Percentiles rank a stretch among this genome's conserved stretches.
Conservation (phyloP, 2,329 filamentous ascomycete species). For the Scopulariopsis brevicaulis region DNA sequence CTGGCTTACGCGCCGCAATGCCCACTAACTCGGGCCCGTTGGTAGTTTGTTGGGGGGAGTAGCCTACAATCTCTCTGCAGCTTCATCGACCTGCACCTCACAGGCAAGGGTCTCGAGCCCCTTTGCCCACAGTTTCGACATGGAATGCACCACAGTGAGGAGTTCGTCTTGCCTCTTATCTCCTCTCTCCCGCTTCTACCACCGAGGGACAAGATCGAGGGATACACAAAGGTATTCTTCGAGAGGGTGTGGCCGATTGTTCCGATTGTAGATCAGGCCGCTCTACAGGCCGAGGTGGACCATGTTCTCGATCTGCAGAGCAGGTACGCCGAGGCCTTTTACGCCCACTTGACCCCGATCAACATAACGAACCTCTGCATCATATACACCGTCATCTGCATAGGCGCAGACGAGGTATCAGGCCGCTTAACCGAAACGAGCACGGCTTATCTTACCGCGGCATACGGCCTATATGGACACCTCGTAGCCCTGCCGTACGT, state of each 20-base stretch:
- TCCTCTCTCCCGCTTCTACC: conserved; percentile 8
- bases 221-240: conserved; percentile 10
- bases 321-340: background rate
- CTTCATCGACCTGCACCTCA: conserved; percentile 13
- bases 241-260: conserved; percentile 11
- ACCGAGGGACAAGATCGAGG: background rate
- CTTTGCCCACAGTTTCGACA: conserved; percentile 10
- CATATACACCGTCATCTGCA: conserved; percentile 10
- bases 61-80: conserved; percentile 13
- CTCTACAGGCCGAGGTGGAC: conserved; percentile 7
- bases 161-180: conserved; percentile 10
- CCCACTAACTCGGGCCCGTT: conserved; percentile 6
- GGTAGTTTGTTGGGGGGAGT: conserved; percentile 12
- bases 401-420: conserved; percentile 10
- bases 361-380: conserved; percentile 6
- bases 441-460: conserved; percentile 7
- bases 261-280: conserved; percentile 9
- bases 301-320: conserved; percentile 1
- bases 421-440: conserved; percentile 6
- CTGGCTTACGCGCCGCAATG: background rate
- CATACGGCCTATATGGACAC: conserved; percentile 11
- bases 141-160: conserved; percentile 13
- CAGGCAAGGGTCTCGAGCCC: conserved; percentile 9
- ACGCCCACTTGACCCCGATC: background rate
- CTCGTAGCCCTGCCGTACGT: conserved; percentile 10